Percentiles rank a stretch among this genome's conserved stretches.
phyloP scores from a whole-genome alignment of 2,329 filamentous ascomycete genomes.

The Exophiala alcalophila region DNA sequence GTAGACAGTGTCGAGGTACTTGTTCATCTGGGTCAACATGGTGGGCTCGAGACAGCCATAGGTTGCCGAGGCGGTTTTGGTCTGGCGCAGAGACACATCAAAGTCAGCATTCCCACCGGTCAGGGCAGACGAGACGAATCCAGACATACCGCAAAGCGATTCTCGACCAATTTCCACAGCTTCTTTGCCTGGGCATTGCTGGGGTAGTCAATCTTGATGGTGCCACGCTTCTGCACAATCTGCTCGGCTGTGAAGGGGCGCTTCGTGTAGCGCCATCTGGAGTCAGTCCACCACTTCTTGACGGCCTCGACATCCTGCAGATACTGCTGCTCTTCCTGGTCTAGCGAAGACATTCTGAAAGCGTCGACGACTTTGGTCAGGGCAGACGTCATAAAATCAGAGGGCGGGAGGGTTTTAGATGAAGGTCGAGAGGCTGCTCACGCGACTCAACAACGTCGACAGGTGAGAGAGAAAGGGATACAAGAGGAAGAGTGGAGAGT shows the following conservation, averaged over 20 bases:
- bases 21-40: constrained; percentile 99
- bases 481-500: not conserved
- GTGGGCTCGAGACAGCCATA: constrained; percentile 97
- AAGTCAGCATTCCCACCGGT: not conserved
- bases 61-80: constrained; percentile 82
- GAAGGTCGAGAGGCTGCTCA: constrained; percentile 3
- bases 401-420: not conserved
- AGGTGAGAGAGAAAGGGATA: not conserved
- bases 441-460: constrained; percentile 1
- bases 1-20: constrained; percentile 97
- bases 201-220: constrained; percentile 84
- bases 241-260: constrained; percentile 93
- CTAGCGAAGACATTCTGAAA: constrained; percentile 44
- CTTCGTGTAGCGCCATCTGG: constrained; percentile 89
- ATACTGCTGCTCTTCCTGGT: constrained; percentile 72
- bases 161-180: constrained; percentile 86
- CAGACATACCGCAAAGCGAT: constrained; percentile 69
- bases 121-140: not conserved
- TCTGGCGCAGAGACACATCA: constrained; percentile 58
- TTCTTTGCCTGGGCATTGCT: constrained; percentile 90
- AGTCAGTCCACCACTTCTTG: constrained; percentile 90
- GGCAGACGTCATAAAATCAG: constrained; percentile 14
- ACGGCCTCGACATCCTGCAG: constrained; percentile 80
- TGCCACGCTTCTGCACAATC: constrained; percentile 93
- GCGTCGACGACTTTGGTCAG: constrained; percentile 19